Percentiles rank a stretch among this genome's conserved stretches.
phyloP scores from a whole-genome alignment of 2,329 filamentous ascomycete genomes.

The Lachnellula hyalina region DNA sequence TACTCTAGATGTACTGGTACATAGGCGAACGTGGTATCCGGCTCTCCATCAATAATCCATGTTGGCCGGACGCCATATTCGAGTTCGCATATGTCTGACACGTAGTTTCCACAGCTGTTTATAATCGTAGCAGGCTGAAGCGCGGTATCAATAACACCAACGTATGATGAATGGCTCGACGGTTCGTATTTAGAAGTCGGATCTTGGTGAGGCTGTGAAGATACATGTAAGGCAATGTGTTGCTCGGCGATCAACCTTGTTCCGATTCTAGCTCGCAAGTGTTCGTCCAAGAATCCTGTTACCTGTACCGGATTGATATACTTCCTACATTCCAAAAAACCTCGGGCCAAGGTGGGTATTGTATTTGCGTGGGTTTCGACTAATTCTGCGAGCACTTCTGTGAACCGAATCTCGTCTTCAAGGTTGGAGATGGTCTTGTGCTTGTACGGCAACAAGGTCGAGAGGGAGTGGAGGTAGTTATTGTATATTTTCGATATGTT shows the following conservation, averaged over 20 bases:
- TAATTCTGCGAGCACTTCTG: slow-evolving; percentile 88
- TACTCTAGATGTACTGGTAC: slow-evolving; percentile 96
- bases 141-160: slow-evolving; percentile 91
- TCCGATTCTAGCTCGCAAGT: slow-evolving; percentile 88
- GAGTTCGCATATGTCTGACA: slow-evolving; percentile 93
- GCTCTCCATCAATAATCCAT: slow-evolving; percentile 77
- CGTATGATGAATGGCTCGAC: slow-evolving; percentile 57
- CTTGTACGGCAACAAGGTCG: slow-evolving; percentile 77
- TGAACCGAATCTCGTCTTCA: slow-evolving; percentile 86
- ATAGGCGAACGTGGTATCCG: slow-evolving; percentile 84
- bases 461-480: slow-evolving; percentile 92
- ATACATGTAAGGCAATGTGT: slow-evolving; percentile 84
- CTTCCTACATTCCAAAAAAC: slow-evolving; percentile 87
- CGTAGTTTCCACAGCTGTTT: slow-evolving; percentile 79
- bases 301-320: slow-evolving; percentile 81
- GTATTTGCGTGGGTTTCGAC: slow-evolving; percentile 93
- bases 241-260: slow-evolving; percentile 93
- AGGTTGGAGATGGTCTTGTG: slow-evolving; percentile 58
- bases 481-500: slow-evolving; percentile 92
- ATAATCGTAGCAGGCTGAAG: slow-evolving; percentile 77
- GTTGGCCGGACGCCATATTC: slow-evolving; percentile 86
- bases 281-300: slow-evolving; percentile 88
- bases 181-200: slow-evolving; percentile 45
- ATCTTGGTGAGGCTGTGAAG: slow-evolving; percentile 66
- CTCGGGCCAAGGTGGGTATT: slow-evolving; percentile 84